Conservation (phyloP, 805 yeast species). For the Zygosaccharomyces siamensis region DNA sequence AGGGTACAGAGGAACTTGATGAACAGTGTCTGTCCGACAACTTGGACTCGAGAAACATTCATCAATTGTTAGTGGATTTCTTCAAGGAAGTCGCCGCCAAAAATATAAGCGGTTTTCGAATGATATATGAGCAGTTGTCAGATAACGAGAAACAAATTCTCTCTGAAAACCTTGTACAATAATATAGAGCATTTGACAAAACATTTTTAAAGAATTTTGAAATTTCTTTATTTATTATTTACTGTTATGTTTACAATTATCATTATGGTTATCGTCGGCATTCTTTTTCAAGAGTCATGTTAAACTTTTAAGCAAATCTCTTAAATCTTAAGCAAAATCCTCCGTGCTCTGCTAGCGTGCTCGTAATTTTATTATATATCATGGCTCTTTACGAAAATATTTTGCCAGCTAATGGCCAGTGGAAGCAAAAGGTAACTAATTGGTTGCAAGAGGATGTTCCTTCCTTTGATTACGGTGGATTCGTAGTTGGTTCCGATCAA, state of each 20-base stretch:
- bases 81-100: constrained; percentile 52
- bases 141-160: constrained; percentile 53
- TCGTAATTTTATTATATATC: background rate
- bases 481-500: constrained; percentile 74
- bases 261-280: background rate
- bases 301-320: background rate
- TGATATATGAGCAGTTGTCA: constrained; percentile 43
- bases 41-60: constrained; percentile 18
- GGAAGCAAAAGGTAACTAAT: constrained; percentile 73
- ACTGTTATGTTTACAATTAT: background rate
- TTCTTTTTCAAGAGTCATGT: background rate
- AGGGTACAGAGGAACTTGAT: background rate
- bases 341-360: background rate
- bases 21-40: constrained; percentile 13
- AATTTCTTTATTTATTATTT: background rate
- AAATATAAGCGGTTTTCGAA: constrained; percentile 48
- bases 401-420: constrained; percentile 69
- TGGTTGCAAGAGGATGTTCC: constrained; percentile 90
- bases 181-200: background rate
- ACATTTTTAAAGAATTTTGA: background rate
- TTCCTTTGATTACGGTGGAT: constrained; percentile 90
- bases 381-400: constrained; percentile 44
- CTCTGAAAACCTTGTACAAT: constrained; percentile 40
- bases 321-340: background rate
- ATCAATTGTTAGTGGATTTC: constrained; percentile 43